Base-by-base conservation (phyloP, 257 asterid genomes). In the Solanum peruvianum region DNA sequence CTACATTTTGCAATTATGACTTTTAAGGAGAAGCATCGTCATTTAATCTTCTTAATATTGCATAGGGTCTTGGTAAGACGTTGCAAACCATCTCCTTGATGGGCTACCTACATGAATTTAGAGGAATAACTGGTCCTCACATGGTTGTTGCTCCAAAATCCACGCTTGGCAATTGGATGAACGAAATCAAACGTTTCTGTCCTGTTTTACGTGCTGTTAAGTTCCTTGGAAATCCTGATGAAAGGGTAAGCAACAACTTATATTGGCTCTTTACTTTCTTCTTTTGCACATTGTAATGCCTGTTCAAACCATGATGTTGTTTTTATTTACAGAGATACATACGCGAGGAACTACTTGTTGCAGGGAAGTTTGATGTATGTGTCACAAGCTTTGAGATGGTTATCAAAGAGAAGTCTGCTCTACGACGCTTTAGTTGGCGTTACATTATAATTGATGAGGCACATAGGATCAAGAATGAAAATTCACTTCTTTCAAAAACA, bases 111-210 rank as follows among this genome's bases (percentile, higher is more conserved):
- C 96, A 92, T 45, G 99, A 97, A 90, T 97, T 95, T 90, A 92
- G 98, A 91, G 99, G 99, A 90, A 97, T 97, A 87, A 97, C 98
- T 73, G 99, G 99, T 67, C 99, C 99, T 86, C 99, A 97, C 91
- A 97, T 97, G 99, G 99, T 97, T 89, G 99, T 96, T 90, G 98
- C 99, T 87, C 99, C 99, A 20, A 97, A 97, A 90, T 97, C 99
- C 86, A 97, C 99, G 18, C 99, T 97, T 67, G 99, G 99, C 21
- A 96, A 97, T 89, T 97, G 99, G 99, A 97, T 97, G 99, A 97
- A 97, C 86, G 99, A 97, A 91, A 95, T 97, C 87, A 96, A 93
- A 87, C 95, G 98, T 88, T 97, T 97, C 90, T 97, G 99, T 85
- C 99, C 99, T 23, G 71, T 92, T 77, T 85, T 97, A 86, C 98